Base-by-base conservation (phyloP, 116 monocot genomes). In the Iris pallida region DNA sequence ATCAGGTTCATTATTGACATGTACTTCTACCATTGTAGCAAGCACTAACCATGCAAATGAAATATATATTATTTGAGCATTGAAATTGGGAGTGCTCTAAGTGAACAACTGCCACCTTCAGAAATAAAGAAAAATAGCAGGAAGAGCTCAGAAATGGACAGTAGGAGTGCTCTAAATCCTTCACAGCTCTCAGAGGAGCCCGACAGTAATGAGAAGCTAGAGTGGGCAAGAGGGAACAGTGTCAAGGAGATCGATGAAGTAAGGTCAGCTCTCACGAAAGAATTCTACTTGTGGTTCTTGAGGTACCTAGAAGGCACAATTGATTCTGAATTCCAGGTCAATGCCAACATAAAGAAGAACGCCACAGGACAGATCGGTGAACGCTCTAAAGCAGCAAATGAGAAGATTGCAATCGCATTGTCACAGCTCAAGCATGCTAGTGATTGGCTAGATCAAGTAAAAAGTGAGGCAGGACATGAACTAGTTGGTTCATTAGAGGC, bases 391-490 rank as follows among this genome's bases (percentile, higher is more conserved):
- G 80, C 70, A 57, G 66, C 75, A 1, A 75, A 83, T 53, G 90
- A 63, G 60, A 65, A 71, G 47, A 83, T 91, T 71, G 86, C 92
- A 54, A 75, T 77, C 11, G 85, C 77, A 42, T 53, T 96, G 18
- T 82, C 86, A 20, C 92, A 89, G 49, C 84, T 96, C 5, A 96
- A 96, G 84, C 87, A 68, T 14, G 83, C 83, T 4, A 87, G 76
- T 73, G 80, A 87, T 67, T 96, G 86, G 87, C 60, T 96, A 49
- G 84, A 96, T 79, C 76, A 88, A 59, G 55, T 91, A n/a, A 62
- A 61, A 15, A 53, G 18, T 16, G 79, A 76, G 41, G 71, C 20
- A 47, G 71, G 49, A 5, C 8, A 42, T 40, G 75, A 74, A 54
- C 51, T 20, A 1, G 76, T 75, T 6, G 86, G 55, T 49, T 45